Conservation (phyloP, 225 moss, liverwort and hornwort genomes). For the Straminergon stramineum region DNA sequence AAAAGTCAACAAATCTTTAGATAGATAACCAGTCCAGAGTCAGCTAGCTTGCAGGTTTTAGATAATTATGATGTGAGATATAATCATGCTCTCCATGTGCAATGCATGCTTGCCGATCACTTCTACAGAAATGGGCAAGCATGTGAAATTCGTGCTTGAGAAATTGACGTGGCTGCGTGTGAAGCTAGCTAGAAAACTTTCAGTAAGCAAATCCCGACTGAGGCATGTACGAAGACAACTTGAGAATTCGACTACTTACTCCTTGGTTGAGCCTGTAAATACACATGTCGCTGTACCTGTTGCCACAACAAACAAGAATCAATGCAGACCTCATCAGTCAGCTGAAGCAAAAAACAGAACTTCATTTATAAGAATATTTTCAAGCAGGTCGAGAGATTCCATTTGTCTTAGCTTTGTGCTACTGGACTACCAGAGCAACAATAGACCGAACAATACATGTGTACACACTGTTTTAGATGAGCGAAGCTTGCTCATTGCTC, state of each 20-base stretch:
- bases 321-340: not conserved
- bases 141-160: too few species aligned
- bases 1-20: not conserved
- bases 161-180: not conserved
- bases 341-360: not conserved
- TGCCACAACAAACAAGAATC: not conserved
- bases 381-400: not conserved
- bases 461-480: too few species aligned
- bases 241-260: not conserved
- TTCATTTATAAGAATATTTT: not conserved
- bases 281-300: slow-evolving; percentile 15
- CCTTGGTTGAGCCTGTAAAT: slow-evolving; percentile 1
- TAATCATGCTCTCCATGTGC: not conserved
- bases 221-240: not conserved
- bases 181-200: not conserved
- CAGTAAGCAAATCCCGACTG: not conserved
- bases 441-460: too few species aligned
- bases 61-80: not conserved
- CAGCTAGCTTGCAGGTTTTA: not conserved
- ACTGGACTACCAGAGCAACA: not conserved
- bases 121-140: not conserved
- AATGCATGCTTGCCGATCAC: not conserved
- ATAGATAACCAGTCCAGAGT: not conserved
- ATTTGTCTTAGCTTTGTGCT: not conserved
- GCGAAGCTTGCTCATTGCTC: not conserved